These are phyloP conservation scores for Coniosporium tulheliwenetii DNA, from an alignment of 2,329 filamentous ascomycete species.

Conservation along the genomic window DNA sequence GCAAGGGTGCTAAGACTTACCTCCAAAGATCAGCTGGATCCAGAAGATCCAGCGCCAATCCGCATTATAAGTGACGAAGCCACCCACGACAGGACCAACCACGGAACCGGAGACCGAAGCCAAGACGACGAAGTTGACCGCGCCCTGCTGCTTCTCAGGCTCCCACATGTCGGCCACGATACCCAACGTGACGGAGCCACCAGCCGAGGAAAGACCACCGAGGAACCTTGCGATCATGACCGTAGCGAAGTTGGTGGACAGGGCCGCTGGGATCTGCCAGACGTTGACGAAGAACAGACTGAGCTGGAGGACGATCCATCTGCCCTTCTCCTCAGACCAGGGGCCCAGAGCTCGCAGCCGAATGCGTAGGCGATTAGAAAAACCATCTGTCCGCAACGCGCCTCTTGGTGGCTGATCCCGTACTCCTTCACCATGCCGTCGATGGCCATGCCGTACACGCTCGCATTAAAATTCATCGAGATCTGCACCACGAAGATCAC, in stretches of 20 bases:
- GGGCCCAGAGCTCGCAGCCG: conserved; percentile 38
- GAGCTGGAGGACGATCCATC: conserved; percentile 35
- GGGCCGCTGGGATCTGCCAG: conserved; percentile 32
- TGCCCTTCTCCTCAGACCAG: conserved; percentile 37
- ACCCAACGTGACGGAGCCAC: conserved; percentile 48
- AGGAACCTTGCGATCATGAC: conserved; percentile 29
- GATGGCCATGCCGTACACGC: conserved; percentile 33
- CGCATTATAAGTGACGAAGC: conserved; percentile 23
- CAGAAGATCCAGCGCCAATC: conserved; percentile 69
- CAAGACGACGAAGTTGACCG: conserved; percentile 43
- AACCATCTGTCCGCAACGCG: conserved; percentile 30
- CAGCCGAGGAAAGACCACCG: conserved; percentile 46
- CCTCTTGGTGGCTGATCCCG: conserved; percentile 28
- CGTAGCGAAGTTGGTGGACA: conserved; percentile 25
- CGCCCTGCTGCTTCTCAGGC: conserved; percentile 40
- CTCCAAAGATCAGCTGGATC: conserved; percentile 72
- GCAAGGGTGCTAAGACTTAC: conserved; percentile 2
- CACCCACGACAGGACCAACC: conserved; percentile 20
- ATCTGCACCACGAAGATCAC: conserved; percentile 37
- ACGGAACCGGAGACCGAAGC: conserved; percentile 20
- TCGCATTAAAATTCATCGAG: conserved; percentile 39
- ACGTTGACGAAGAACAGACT: conserved; percentile 37
- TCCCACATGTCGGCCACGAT: conserved; percentile 50
- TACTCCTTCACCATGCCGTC: conserved; percentile 29
- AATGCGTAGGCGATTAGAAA: conserved; percentile 39